Evolutionary conservation across 106 monocot genomes (phyloP), one percentile per base, ranked within the genome.

Genomic region (Chionographis japonica): DNA sequence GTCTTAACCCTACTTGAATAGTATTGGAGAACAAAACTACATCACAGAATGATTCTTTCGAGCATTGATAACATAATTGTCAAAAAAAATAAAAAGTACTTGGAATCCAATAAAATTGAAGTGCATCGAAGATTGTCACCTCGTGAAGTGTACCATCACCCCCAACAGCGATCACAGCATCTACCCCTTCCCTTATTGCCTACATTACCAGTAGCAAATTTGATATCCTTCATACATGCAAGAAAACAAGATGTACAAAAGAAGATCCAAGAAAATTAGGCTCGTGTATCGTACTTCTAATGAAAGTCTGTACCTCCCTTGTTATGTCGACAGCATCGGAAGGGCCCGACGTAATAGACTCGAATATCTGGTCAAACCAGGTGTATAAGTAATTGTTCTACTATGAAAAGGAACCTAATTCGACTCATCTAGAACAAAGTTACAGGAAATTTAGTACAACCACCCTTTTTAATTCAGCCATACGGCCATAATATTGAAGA

Each of bases 111-210:
- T 40, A 40, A 12, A 8, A 40, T 50, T n/a, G 51, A 66, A 43
- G 19, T 51, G 60, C 19, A 37, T 56, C 51, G 3, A 17, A 37
- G 37, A 18, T 41, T 10, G 66, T 38, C 57, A 88, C 97, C 98
- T 98, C 98, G 87, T 98, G 92, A 85, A 98, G 93, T 52, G 98
- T 98, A 54, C 98, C 98, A 83, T 98, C 98, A 67, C 98, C 98
- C 63, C 98, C 98, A 81, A 98, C 98, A 77, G 98, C 89, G 67
- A 98, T 84, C 40, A 98, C 90, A 39, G 93, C 98, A 72, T 87
- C 90, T 40, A 83, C 98, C 37, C 98, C 98, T 68, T 87, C 90
- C 67, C 83, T 87, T 70, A 98, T 88, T 50, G 98, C 98, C 98
- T 98, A 67, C 39, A 71, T 58, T 50, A 2, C 19, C 51, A 18